Evolutionary conservation across 805 yeast species (phyloP).

Genomic region (Barnettozyma sp.): DNA sequence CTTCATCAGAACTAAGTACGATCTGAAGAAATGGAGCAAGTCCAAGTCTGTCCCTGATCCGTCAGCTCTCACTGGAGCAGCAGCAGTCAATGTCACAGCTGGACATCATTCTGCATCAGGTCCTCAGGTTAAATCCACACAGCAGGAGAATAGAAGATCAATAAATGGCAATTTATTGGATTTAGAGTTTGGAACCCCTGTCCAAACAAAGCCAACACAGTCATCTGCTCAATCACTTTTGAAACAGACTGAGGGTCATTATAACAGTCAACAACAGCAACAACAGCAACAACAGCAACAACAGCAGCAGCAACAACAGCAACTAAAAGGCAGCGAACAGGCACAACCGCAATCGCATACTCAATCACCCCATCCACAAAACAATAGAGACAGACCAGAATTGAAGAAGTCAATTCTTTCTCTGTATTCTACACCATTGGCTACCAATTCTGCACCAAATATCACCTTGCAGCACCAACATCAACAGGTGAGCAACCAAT

Average conservation of each 20-base stretch:
- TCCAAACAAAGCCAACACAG: slow-evolving; percentile 5
- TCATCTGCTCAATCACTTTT: slow-evolving; percentile 6
- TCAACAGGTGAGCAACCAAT: slow-evolving; percentile 6
- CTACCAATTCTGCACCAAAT: slow-evolving; percentile 20
- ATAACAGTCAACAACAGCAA: slow-evolving; percentile 15
- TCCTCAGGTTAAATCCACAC: slow-evolving; percentile 9
- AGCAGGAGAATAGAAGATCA: slow-evolving; percentile 15
- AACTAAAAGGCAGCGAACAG: too few relatives aligned
- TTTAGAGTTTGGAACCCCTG: slow-evolving; percentile 25
- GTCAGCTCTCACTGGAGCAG: slow-evolving; percentile 1
- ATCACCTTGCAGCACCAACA: slow-evolving; percentile 13
- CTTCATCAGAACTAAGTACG: slow-evolving; percentile 90
- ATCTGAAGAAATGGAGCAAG: slow-evolving; percentile 77
- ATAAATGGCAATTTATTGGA: slow-evolving; percentile 22
- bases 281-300: slow-evolving; percentile 12
- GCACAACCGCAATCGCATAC: slow-evolving; percentile 12
- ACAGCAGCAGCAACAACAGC: slow-evolving; percentile 9
- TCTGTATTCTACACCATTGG: slow-evolving; percentile 59
- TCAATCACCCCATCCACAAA: slow-evolving; percentile 6
- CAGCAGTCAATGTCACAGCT: neutral
- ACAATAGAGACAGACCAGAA: slow-evolving; percentile 53
- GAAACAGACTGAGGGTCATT: too few relatives aligned
- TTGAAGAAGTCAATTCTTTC: slow-evolving; percentile 88
- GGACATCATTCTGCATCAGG: slow-evolving; percentile 2
- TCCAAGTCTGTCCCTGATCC: slow-evolving; percentile 58